Base-by-base conservation (phyloP, 2,329 filamentous ascomycete species). In the Cladobotryum protrusum region DNA sequence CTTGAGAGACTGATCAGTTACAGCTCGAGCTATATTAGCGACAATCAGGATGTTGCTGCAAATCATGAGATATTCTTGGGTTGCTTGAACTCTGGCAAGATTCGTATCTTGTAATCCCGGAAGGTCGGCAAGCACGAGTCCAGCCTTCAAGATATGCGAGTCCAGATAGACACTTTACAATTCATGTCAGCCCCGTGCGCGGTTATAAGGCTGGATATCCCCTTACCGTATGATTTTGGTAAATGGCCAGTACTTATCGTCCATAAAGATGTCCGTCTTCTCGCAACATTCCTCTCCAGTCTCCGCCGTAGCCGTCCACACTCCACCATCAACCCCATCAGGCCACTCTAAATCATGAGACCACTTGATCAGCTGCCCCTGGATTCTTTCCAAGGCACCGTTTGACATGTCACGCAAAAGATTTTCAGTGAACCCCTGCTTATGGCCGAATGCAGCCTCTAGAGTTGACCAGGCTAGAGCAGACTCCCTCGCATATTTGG, bases 381-480 rank as follows among this genome's bases (percentile, higher is more conserved):
- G 56, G 14, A 63, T 59, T n/a, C n/a, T n/a, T n/a, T n/a, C n/a
- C n/a, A 57, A 32, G 9, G 61, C 59, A 0, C 58, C 61, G 3
- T 64, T 57, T 0, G 64, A 60, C 57, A 58, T 61, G 33, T 66
- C 61, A 17, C 50, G 44, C 4, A 59, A 50, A 20, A 59, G 53
- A 0, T 48, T 39, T 33, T 58, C 52, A 12, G 44, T 62, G 43
- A 67, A 65, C 3, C 52, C 45, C 7, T 41, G 33, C 18, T 63
- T 54, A 47, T 68, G 62, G 8, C 56, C 51, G 53, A 68, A 63
- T 44, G 69, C 61, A 43, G 69, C 57, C 47, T 64, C 45, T 20
- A 71, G 47, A 56, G 70, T 56, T 59, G 60, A 59, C 72, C 74
- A 51, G 63, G 76, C 59, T 67, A 79, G 54, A n/a, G 58, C 59